A percentile compares a stretch with the other conserved stretches of the same genome.
Conservation (phyloP, 345 rosid species). For the Hibiscus mutabilis region DNA sequence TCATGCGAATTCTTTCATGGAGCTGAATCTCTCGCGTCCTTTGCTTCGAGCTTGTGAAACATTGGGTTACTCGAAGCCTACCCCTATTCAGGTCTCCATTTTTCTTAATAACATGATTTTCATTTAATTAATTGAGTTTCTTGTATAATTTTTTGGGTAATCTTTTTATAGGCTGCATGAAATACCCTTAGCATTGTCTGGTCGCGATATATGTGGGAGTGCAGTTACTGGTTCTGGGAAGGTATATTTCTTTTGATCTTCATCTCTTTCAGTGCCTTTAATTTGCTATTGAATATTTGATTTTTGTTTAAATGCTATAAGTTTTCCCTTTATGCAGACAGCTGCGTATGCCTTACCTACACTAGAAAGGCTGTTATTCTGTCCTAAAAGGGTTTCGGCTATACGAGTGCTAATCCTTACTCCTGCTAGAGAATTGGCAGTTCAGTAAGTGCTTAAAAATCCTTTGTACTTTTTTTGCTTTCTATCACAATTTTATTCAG, state of each 20-base stretch:
- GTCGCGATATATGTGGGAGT: conserved; percentile 96
- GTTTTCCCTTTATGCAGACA: conserved; percentile 41
- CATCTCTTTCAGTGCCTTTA: not conserved
- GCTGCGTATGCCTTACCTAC: conserved; percentile 93
- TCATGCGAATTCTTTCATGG: conserved; percentile 77
- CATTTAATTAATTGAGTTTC: not conserved
- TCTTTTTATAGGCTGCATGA: conserved; percentile 69
- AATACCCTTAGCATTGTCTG: conserved; percentile 77
- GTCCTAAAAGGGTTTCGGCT: conserved; percentile 79
- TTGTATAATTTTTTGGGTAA: not conserved
- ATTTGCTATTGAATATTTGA: not conserved
- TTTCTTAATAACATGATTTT: not conserved
- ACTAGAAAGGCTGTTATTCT: conserved; percentile 77
- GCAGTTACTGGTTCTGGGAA: conserved; percentile 98
- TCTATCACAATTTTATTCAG: not conserved
- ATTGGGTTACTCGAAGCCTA: conserved; percentile 82
- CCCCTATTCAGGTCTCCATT: conserved; percentile 76
- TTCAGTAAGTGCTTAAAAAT: conserved; percentile 54
- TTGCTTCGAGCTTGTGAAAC: conserved; percentile 89
- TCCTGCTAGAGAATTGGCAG: conserved; percentile 90
- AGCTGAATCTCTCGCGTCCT: conserved; percentile 85
- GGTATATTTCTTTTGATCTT: conserved; percentile 32
- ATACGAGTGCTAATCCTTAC: conserved; percentile 89
- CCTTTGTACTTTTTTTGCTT: not conserved
- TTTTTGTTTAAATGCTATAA: conserved; percentile 5